phyloP scores from a whole-genome alignment of 805 yeast species.

The Lipomyces starkeyi region DNA sequence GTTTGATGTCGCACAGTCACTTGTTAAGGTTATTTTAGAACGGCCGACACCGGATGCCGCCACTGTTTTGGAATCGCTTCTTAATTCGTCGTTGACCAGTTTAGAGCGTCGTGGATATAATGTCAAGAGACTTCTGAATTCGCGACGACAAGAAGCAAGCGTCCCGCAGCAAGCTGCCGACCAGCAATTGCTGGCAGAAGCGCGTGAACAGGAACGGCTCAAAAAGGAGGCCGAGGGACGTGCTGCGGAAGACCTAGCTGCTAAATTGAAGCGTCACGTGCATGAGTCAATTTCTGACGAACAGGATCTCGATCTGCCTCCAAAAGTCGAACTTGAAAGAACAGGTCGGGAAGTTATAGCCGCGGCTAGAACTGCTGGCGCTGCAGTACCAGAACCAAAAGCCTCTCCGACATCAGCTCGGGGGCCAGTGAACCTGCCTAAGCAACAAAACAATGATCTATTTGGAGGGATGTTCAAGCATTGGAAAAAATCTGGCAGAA shows the following conservation, averaged over 20 bases:
- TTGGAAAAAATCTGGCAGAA: slow-evolving; percentile 16
- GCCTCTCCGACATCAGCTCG: neutral
- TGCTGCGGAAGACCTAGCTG: slow-evolving; percentile 15
- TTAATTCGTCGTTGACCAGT: slow-evolving; percentile 42
- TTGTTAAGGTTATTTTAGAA: slow-evolving; percentile 42
- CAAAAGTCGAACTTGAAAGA: slow-evolving; percentile 10
- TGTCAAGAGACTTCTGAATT: slow-evolving; percentile 45
- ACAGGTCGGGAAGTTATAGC: neutral
- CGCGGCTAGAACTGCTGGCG: neutral
- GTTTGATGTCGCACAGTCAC: slow-evolving; percentile 48
- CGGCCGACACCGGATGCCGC: slow-evolving; percentile 49
- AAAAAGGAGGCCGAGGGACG: slow-evolving; percentile 22
- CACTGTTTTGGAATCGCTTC: slow-evolving; percentile 47
- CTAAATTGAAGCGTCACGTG: neutral
- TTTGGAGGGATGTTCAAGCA: slow-evolving; percentile 27
- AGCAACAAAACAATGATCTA: slow-evolving; percentile 1
- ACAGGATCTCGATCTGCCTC: slow-evolving; percentile 24
- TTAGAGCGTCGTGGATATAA: slow-evolving; percentile 50
- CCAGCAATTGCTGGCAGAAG: slow-evolving; percentile 25
- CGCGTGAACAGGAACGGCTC: slow-evolving; percentile 28
- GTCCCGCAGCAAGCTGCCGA: slow-evolving; percentile 24
- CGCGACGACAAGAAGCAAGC: slow-evolving; percentile 38
- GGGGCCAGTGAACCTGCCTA: neutral
- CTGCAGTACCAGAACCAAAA: slow-evolving; percentile 2
- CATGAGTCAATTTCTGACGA: slow-evolving; percentile 7